Evolutionary conservation across 1,284 basidiomycete species (phyloP).

Genomic region (Cutaneotrichosporon cutaneum): DNA sequence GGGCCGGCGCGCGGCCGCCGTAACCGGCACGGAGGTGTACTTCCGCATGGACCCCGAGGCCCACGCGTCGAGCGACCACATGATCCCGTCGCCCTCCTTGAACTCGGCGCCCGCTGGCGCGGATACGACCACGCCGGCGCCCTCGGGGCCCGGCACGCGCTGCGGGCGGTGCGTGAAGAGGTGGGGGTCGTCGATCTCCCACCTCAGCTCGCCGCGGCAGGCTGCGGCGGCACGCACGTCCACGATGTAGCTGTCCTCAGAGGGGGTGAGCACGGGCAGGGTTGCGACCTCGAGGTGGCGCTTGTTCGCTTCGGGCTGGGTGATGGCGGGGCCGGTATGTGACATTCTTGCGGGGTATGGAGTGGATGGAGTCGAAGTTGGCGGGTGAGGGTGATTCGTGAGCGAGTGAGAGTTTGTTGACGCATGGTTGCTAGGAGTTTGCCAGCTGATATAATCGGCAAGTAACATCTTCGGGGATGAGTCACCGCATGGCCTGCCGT

Average conservation of each 20-base stretch:
- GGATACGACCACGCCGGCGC: constrained; percentile 12
- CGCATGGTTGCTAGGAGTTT: too few species aligned
- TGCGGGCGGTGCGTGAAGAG: constrained; percentile 1
- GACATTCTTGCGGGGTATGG: too few species aligned
- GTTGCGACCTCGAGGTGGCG: background rate
- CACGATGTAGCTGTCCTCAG: constrained; percentile 4
- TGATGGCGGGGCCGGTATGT: constrained; percentile 7
- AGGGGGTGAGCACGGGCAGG: constrained; percentile 5
- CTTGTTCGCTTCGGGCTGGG: constrained; percentile 15
- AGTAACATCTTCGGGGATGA: too few species aligned
- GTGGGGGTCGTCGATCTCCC: constrained; percentile 9
- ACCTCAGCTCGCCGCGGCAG: constrained; percentile 14
- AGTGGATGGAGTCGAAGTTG: too few species aligned
- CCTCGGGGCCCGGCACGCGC: constrained; percentile 21
- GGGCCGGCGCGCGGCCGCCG: constrained; percentile 16
- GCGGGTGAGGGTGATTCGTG: too few species aligned
- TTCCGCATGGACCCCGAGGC: constrained; percentile 9
- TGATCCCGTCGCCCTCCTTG: constrained; percentile 15
- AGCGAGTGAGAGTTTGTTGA: too few species aligned
- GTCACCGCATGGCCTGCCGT: too few species aligned
- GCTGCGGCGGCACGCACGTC: constrained; percentile 12
- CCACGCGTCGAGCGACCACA: constrained; percentile 20
- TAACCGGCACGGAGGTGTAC: constrained; percentile 10
- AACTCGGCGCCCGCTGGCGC: constrained; percentile 3
- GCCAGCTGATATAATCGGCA: too few species aligned